Evolutionary conservation across 768 basidiomycete species (phyloP).

Genomic region (Obba rivulosa): DNA sequence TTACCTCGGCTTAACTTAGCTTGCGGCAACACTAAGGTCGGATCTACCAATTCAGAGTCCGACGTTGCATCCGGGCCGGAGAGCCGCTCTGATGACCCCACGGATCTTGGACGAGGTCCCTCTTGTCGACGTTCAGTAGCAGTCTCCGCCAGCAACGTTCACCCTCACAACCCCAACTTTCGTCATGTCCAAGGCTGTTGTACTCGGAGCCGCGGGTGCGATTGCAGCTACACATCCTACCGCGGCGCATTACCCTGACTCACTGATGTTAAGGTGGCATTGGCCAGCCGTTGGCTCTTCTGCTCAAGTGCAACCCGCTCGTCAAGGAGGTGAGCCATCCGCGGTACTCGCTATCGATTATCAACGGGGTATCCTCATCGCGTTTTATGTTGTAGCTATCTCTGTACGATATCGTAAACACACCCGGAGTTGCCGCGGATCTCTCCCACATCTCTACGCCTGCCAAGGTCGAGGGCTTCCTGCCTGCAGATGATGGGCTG

Average conservation of each 20-base stretch:
- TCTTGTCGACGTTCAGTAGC: too few species aligned
- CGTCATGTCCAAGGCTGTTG: constrained; percentile 75
- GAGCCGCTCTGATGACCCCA: too few species aligned
- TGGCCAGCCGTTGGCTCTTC: constrained; percentile 90
- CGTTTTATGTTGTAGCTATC: constrained; percentile 48
- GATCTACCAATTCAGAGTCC: too few species aligned
- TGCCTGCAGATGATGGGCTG: constrained; percentile 75
- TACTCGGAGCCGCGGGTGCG: constrained; percentile 92
- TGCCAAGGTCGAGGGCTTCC: constrained; percentile 77
- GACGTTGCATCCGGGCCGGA: too few species aligned
- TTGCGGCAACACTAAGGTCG: too few species aligned
- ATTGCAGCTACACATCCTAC: not conserved
- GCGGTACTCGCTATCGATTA: not conserved
- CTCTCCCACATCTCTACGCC: constrained; percentile 90
- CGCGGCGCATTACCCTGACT: not conserved
- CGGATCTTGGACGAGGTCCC: too few species aligned
- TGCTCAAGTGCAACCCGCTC: constrained; percentile 81
- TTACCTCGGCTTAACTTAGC: too few species aligned
- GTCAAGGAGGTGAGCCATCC: constrained; percentile 59
- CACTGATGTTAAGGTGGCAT: constrained; percentile 80
- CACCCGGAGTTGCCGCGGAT: constrained; percentile 96
- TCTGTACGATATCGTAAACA: constrained; percentile 95
- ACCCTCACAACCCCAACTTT: not conserved
- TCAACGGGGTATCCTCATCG: not conserved
- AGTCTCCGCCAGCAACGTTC: too few species aligned